These are phyloP conservation scores for Chaetoceros muelleri DNA, from an alignment of 108 stramenopile genomes.

Conservation along the genomic window DNA sequence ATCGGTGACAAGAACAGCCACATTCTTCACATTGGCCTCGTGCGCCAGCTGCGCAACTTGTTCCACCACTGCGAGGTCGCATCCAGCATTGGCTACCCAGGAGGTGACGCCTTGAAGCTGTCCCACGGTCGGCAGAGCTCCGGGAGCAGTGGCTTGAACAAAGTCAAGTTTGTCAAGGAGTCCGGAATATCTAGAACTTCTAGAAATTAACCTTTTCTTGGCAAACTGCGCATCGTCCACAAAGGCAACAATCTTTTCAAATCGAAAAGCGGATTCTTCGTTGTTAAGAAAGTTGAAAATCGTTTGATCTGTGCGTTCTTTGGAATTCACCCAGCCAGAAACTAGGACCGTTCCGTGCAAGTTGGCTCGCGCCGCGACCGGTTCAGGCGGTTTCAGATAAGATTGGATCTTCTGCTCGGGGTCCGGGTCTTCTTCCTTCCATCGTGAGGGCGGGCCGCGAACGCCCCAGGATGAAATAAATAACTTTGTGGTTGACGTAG, in stretches of 20 bases:
- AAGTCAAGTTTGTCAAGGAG: constrained; percentile 80
- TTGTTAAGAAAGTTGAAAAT: constrained; percentile 81
- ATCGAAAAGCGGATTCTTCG: constrained; percentile 65
- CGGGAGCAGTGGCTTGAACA: constrained; percentile 13
- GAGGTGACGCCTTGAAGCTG: constrained; percentile 49
- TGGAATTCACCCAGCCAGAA: constrained; percentile 22
- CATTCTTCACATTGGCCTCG: constrained; percentile 46
- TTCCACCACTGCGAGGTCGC: constrained; percentile 21
- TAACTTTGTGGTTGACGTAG: constrained; percentile 1
- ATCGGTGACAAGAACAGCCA: constrained; percentile 55
- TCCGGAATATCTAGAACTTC: constrained; percentile 84
- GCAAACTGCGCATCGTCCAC: constrained; percentile 51
- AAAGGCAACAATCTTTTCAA: constrained; percentile 75
- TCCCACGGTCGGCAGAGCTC: constrained; percentile 31
- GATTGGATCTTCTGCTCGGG: constrained; percentile 34
- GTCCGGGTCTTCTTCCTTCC: constrained; percentile 10
- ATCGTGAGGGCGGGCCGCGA: constrained; percentile 11
- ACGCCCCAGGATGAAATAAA: constrained; percentile 44
- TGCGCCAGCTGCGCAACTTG: constrained; percentile 29
- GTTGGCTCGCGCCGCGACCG: constrained; percentile 33
- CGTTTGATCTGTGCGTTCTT: constrained; percentile 61
- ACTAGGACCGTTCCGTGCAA: constrained; percentile 33
- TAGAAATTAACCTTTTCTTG: constrained; percentile 79
- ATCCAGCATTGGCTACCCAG: constrained; percentile 50
- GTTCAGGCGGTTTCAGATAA: constrained; percentile 26